These are phyloP conservation scores for Fusarium decemcellulare DNA, from an alignment of 2,329 filamentous ascomycete genomes.

Conservation along the genomic window DNA sequence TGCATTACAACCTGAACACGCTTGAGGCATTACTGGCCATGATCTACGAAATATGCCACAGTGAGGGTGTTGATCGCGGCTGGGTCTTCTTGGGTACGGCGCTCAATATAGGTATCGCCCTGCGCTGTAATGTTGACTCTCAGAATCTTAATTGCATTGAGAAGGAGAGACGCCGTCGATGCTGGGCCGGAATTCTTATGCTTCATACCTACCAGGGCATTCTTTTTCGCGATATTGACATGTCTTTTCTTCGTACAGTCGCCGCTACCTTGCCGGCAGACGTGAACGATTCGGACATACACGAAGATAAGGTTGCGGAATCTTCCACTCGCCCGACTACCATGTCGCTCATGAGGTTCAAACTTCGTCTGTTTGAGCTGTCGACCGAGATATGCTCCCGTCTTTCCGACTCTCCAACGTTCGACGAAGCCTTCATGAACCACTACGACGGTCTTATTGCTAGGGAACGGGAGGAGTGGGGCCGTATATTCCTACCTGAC, in stretches of 20 bases:
- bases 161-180: conserved; percentile 34
- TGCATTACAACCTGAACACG: conserved; percentile 33
- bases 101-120: conserved; percentile 19
- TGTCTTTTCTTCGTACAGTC: conserved; percentile 25
- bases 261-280: conserved; percentile 15
- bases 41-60: conserved; percentile 31
- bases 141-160: conserved; percentile 12
- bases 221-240: conserved; percentile 33
- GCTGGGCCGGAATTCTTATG: conserved; percentile 39
- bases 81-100: conserved; percentile 38
- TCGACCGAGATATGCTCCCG: conserved; percentile 26
- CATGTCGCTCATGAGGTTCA: conserved; percentile 32
- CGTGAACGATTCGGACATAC: conserved; percentile 24
- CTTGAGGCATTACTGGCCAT: conserved; percentile 33
- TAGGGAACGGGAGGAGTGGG: conserved; percentile 25
- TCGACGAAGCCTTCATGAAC: not conserved
- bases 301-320: not conserved
- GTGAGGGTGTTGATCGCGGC: conserved; percentile 29
- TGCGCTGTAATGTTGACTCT: conserved; percentile 20
- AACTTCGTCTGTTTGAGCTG: conserved; percentile 31
- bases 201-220: conserved; percentile 38
- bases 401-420: conserved; percentile 4
- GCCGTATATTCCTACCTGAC: conserved; percentile 20
- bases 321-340: conserved; percentile 9
- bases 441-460: too few relatives aligned